A percentile compares a stretch with the other conserved stretches of the same genome.
Conservation (phyloP, 768 basidiomycete genomes). For the Mycena rebaudengoi region DNA sequence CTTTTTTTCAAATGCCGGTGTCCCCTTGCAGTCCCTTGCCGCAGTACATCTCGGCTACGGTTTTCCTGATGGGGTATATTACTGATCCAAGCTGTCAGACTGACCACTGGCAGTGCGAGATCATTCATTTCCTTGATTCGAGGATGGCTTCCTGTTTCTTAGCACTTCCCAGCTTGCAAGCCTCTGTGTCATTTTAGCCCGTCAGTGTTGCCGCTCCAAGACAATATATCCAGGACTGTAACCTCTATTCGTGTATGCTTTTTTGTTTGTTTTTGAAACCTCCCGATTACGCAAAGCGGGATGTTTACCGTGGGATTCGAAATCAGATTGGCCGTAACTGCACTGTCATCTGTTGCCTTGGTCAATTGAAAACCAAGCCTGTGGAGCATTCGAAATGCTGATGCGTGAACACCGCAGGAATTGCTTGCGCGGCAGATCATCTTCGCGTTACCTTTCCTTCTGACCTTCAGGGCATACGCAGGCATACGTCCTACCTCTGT, state of each 20-base stretch:
- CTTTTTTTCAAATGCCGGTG: too few species aligned
- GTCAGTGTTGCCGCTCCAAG: neutral
- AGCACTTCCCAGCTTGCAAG: neutral
- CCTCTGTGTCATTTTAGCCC: conserved; percentile 1
- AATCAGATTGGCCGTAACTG: too few species aligned
- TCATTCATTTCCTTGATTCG: neutral
- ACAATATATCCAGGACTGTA: neutral
- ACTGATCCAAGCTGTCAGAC: too few species aligned
- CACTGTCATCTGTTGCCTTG: neutral
- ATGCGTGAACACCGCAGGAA: neutral
- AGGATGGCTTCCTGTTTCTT: conserved; percentile 1
- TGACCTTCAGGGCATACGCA: conserved; percentile 2
- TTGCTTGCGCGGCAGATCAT: neutral
- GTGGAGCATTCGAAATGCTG: too few species aligned
- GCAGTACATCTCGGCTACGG: too few species aligned
- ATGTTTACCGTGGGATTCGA: neutral
- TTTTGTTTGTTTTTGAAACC: too few species aligned
- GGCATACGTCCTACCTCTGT: conserved; percentile 7
- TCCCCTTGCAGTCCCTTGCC: too few species aligned
- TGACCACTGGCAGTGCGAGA: too few species aligned
- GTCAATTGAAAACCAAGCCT: neutral
- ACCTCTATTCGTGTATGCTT: neutral
- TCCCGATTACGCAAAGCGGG: neutral
- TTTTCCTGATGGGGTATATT: too few species aligned
- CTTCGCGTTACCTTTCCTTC: conserved; percentile 1